Conservation (phyloP, 1,139 yeast species). For the Geotrichum citri-aurantii region DNA sequence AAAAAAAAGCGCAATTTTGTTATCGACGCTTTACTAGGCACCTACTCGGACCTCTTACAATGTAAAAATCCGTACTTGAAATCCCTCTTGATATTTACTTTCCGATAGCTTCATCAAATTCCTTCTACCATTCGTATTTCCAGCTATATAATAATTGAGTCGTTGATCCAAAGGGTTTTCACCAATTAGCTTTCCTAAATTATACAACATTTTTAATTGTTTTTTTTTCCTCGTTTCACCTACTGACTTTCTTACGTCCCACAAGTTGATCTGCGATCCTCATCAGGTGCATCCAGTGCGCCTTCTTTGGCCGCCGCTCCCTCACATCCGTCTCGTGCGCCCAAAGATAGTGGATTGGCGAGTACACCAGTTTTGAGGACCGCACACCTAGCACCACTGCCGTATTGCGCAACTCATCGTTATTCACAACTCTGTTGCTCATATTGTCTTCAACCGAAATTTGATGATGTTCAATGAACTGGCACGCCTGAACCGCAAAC, state of each 20-base stretch:
- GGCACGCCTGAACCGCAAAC: conserved; percentile 80
- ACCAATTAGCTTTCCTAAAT: too few relatives aligned
- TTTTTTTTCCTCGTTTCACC: neutral
- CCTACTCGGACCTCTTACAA: neutral
- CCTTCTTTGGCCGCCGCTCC: conserved; percentile 80
- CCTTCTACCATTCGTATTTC: too few relatives aligned
- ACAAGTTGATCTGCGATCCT: conserved; percentile 80
- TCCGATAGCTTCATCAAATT: too few relatives aligned
- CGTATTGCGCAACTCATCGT: conserved; percentile 40
- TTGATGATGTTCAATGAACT: conserved; percentile 59
- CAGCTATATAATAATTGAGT: too few relatives aligned
- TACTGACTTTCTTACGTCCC: conserved; percentile 46
- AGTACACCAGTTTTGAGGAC: conserved; percentile 69
- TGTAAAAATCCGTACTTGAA: too few relatives aligned
- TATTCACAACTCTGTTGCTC: neutral
- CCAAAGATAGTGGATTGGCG: conserved; percentile 67
- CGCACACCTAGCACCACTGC: conserved; percentile 86
- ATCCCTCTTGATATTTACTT: neutral
- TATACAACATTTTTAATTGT: too few relatives aligned
- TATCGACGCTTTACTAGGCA: neutral
- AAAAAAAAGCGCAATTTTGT: neutral
- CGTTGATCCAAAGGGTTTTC: too few relatives aligned
- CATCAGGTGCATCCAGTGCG: conserved; percentile 74
- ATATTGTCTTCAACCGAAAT: conserved; percentile 16
- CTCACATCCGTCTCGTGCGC: conserved; percentile 78